A percentile compares a stretch with the other conserved stretches of the same genome.
Conservation (phyloP, 129 eudicot genomes). For the Arctium lappa region DNA sequence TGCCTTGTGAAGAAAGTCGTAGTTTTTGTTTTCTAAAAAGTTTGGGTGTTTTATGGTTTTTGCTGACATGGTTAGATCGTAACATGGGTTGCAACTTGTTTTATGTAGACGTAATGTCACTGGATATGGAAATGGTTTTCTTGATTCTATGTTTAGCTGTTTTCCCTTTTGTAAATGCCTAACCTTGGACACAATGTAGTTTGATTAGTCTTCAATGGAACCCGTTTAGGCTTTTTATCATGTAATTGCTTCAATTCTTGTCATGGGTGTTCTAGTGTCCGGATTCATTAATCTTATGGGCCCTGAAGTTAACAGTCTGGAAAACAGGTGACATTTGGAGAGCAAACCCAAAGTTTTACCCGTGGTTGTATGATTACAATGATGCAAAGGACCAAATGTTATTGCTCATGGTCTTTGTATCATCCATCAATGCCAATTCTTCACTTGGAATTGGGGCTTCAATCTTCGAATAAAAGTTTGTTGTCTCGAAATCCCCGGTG, state of each 20-base stretch:
- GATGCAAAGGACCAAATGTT: not conserved
- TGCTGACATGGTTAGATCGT: slow-evolving; percentile 45
- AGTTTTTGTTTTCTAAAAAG: not conserved
- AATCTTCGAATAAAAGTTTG: too few relatives aligned
- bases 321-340: not conserved
- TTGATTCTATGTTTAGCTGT: slow-evolving; percentile 26
- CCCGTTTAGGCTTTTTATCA: not conserved
- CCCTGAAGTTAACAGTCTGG: not conserved
- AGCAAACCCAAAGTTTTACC: not conserved
- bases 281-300: not conserved
- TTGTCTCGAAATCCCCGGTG: too few relatives aligned
- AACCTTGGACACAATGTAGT: slow-evolving; percentile 36
- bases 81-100: slow-evolving; percentile 20
- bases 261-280: not conserved
- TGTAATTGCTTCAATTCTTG: slow-evolving; percentile 1
- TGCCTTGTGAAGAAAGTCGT: slow-evolving; percentile 27
- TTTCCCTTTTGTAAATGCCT: slow-evolving; percentile 35
- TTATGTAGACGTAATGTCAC: slow-evolving; percentile 25
- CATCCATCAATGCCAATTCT: too few relatives aligned
- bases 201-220: slow-evolving; percentile 23
- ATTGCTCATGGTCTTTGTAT: not conserved
- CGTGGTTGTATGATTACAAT: not conserved
- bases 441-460: too few relatives aligned
- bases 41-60: slow-evolving; percentile 19
- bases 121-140: slow-evolving; percentile 28